These are phyloP conservation scores for Dacryopinax primogenitus DNA, from an alignment of 768 basidiomycete species.

Conservation along the genomic window DNA sequence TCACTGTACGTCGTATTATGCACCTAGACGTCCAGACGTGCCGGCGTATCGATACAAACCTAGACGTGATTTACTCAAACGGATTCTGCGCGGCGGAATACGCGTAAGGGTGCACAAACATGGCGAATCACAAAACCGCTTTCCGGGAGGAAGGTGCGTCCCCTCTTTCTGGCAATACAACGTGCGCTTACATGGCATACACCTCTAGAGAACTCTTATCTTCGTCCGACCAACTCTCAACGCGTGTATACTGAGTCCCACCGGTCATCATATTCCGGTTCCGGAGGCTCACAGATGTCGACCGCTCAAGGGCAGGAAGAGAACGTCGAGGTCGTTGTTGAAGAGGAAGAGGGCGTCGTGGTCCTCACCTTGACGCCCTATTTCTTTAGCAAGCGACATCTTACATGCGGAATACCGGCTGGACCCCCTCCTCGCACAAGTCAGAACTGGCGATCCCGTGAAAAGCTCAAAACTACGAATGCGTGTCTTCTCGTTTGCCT, in stretches of 20 bases:
- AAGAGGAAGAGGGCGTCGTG: constrained; percentile 13
- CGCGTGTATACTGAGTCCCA: neutral
- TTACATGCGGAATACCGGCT: constrained; percentile 76
- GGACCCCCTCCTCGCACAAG: constrained; percentile 56
- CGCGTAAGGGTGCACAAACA: constrained; percentile 9
- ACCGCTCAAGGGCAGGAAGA: constrained; percentile 1
- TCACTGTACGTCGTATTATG: neutral
- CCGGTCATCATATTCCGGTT: neutral
- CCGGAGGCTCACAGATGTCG: constrained; percentile 1
- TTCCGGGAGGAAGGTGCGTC: neutral
- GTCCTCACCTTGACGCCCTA: constrained; percentile 23
- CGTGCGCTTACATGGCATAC: neutral
- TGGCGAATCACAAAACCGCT: neutral
- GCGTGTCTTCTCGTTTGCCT: constrained; percentile 84
- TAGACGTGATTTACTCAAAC: constrained; percentile 4
- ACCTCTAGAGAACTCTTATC: neutral
- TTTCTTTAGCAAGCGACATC: constrained; percentile 55
- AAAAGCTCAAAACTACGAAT: constrained; percentile 81
- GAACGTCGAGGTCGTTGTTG: neutral
- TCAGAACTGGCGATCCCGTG: constrained; percentile 70
- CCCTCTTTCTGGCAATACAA: neutral
- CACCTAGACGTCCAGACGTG: constrained; percentile 1
- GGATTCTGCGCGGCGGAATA: neutral
- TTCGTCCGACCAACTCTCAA: neutral
- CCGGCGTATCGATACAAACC: neutral